Evolutionary conservation across 495 filamentous ascomycete genomes (phyloP), one percentile per base, ranked within the genome.

Genomic region (Penicillium macrosclerotiorum): DNA sequence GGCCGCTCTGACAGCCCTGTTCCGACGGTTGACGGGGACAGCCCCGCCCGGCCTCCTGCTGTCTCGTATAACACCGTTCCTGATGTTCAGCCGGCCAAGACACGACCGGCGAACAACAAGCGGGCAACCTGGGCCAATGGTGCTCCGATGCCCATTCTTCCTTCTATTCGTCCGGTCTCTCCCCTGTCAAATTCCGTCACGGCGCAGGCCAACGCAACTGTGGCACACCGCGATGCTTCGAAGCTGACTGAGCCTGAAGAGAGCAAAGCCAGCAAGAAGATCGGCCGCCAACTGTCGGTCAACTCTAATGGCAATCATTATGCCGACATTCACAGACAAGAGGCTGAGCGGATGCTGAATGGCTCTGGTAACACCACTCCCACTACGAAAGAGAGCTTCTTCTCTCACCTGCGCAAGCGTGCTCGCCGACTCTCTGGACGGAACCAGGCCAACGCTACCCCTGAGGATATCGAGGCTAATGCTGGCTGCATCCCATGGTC

Each of bases 61-160:
- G 73, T 82, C 18, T 80, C 84, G 22, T 71, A 81, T 40, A 72
- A 74, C 18, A 77, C 79, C 2, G 60, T 60, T 0, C 56, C 69
- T 25, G 82, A 86, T 16, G 51, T 68, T 12, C 63, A 68, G 36
- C 34, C 59, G 3, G 54, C 64, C 9, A 93, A 90, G 64, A 54
- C 73, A 11, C 80, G 81, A 36, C 80, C 84, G 1, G 67, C 74
- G 30, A 72, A 78, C 9, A 72, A 63, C 48, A 96, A 96, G 68
- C 81, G 90, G 59, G 81, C 86, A 9, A 95, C 91, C 12, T 95
- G 90, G 91, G 81, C 85, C 5, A 94, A 87, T 60, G 87, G 84
- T 23, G 92, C 93, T 30, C 94, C 94, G 4, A 99, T 99, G 84
- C 93, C 90, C 14, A 99, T 99, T 49, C 74, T 99, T 29, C 94